A percentile compares a stretch with the other conserved stretches of the same genome.
phyloP scores from a whole-genome alignment of 768 basidiomycete genomes.

The Tulasnella sp. region DNA sequence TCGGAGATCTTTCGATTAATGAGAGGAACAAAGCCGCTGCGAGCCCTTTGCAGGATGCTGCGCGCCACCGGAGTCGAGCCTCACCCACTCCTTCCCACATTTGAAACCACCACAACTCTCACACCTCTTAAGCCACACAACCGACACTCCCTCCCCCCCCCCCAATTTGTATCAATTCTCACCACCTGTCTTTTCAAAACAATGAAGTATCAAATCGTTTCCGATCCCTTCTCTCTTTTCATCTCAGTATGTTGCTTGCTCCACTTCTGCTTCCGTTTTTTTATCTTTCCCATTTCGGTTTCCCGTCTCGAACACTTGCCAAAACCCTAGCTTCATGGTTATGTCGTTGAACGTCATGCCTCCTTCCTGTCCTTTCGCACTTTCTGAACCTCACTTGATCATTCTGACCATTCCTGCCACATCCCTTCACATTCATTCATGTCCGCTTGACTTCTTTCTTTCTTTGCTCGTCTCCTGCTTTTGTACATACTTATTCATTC shows the following conservation, averaged over 20 bases:
- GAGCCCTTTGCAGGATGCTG: too few relatives aligned
- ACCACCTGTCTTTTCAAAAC: too few relatives aligned
- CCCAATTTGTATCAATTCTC: too few relatives aligned
- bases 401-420: not conserved
- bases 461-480: not conserved
- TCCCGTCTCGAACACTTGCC: not conserved
- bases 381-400: not conserved
- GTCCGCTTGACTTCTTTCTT: not conserved
- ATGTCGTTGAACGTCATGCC: slow-evolving; percentile 11
- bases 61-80: too few relatives aligned
- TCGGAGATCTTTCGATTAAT: too few relatives aligned
- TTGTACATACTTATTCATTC: not conserved
- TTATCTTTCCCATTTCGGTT: not conserved
- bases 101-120: too few relatives aligned
- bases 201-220: too few relatives aligned
- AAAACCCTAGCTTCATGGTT: not conserved
- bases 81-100: too few relatives aligned
- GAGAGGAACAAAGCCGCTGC: too few relatives aligned
- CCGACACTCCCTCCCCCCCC: too few relatives aligned
- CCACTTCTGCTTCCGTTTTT: not conserved
- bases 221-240: not conserved
- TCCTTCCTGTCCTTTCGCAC: not conserved
- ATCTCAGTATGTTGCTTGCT: not conserved
- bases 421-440: not conserved
- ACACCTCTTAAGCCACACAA: too few relatives aligned